Evolutionary conservation across 441 rosid species (phyloP).

Genomic region (Gossypium schwendimanii): DNA sequence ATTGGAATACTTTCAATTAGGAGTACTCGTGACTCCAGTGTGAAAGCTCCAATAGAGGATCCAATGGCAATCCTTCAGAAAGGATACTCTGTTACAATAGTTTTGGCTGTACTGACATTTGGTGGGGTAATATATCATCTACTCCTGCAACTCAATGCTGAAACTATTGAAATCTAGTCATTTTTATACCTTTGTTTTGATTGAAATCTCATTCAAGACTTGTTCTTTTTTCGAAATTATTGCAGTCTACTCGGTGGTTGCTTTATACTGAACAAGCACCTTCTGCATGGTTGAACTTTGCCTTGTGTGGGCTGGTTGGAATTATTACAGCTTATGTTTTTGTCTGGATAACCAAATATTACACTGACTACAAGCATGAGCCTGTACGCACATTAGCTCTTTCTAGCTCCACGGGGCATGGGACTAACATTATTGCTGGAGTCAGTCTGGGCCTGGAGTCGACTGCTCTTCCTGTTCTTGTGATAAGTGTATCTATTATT

Average conservation of each 20-base stretch:
- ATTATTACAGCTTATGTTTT: conserved; percentile 85
- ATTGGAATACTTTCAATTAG: conserved; percentile 86
- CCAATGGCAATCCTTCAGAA: conserved; percentile 96
- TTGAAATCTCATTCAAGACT: conserved; percentile 19
- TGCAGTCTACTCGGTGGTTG: conserved; percentile 96
- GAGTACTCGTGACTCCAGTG: conserved; percentile 69
- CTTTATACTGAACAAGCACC: conserved; percentile 95
- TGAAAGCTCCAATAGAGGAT: conserved; percentile 75
- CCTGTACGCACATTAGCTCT: conserved; percentile 92
- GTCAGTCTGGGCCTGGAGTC: conserved; percentile 97
- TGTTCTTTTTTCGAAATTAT: conserved; percentile 19
- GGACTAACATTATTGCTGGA: conserved; percentile 97
- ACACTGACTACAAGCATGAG: conserved; percentile 95
- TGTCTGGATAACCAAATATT: conserved; percentile 91
- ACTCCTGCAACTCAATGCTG: background rate
- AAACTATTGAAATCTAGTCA: background rate
- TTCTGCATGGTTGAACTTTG: conserved; percentile 92
- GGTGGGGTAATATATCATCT: conserved; percentile 59
- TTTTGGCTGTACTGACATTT: conserved; percentile 84
- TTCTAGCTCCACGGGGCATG: conserved; percentile 95
- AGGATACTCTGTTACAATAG: conserved; percentile 85
- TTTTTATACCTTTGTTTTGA: conserved; percentile 7
- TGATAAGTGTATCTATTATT: conserved; percentile 70
- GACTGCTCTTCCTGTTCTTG: conserved; percentile 95
- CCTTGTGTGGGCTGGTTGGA: conserved; percentile 91